A percentile compares a stretch with the other conserved stretches of the same genome.
These are phyloP conservation scores for Chenopodium album DNA, from an alignment of 148 eudicot species.

Conservation along the genomic window DNA sequence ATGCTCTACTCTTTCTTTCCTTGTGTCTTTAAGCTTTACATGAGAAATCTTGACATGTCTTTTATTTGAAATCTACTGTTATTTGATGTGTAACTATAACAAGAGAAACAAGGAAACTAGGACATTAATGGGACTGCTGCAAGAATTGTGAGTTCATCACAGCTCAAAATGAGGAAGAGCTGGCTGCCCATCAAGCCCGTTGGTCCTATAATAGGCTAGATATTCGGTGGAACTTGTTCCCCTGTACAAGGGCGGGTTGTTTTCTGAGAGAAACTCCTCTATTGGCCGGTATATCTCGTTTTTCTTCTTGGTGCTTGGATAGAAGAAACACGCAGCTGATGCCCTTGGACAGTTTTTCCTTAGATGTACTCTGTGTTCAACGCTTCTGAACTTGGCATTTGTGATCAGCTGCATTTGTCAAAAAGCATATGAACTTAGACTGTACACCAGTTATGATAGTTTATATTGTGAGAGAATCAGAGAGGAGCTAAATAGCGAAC, in stretches of 20 bases:
- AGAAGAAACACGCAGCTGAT: slow-evolving; percentile 74
- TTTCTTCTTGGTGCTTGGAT: slow-evolving; percentile 48
- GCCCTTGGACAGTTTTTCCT: slow-evolving; percentile 55
- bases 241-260: slow-evolving; percentile 48
- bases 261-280: slow-evolving; percentile 46
- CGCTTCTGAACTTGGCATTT: slow-evolving; percentile 82
- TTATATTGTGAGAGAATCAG: neutral
- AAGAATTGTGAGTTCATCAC: neutral
- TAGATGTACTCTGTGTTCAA: slow-evolving; percentile 73
- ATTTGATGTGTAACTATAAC: neutral
- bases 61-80: neutral
- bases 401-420: slow-evolving; percentile 55
- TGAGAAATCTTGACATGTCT: neutral
- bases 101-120: neutral
- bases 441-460: neutral
- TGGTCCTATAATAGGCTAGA: slow-evolving; percentile 44
- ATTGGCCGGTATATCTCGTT: slow-evolving; percentile 41
- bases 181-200: slow-evolving; percentile 57
- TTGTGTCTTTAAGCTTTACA: neutral
- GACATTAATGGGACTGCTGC: neutral
- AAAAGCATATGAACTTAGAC: slow-evolving; percentile 7
- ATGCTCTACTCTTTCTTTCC: neutral
- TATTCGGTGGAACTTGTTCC: slow-evolving; percentile 47
- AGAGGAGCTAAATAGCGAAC: neutral
- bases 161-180: slow-evolving; percentile 59